These are phyloP conservation scores for Parsonsia alboflavescens DNA, from an alignment of 257 asterid genomes.

Conservation along the genomic window DNA sequence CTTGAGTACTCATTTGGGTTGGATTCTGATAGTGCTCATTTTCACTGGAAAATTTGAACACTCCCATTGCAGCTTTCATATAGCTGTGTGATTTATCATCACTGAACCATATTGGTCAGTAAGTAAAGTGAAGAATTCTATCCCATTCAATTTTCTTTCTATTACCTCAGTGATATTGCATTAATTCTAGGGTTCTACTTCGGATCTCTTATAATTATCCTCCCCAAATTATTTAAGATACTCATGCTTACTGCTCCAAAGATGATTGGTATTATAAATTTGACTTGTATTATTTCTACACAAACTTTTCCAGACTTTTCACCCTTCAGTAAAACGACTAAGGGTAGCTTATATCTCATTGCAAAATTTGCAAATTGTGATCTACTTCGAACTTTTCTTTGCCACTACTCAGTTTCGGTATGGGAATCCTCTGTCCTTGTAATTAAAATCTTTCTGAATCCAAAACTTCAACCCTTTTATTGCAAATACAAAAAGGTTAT, in stretches of 20 bases:
- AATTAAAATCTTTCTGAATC: neutral
- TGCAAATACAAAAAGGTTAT: neutral
- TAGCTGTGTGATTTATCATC: neutral
- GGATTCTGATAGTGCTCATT: neutral
- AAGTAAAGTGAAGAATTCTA: neutral
- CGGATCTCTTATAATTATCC: neutral
- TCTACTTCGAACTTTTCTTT: neutral
- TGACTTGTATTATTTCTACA: neutral
- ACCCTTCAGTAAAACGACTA: neutral
- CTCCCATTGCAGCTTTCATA: too few species aligned
- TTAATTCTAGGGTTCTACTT: neutral
- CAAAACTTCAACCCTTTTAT: neutral
- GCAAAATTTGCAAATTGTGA: neutral
- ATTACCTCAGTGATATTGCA: neutral
- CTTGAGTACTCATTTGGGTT: neutral
- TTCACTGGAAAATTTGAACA: neutral
- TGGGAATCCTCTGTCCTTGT: neutral
- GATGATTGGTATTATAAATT: neutral
- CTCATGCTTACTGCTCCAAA: neutral
- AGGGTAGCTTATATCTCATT: neutral
- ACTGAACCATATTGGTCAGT: neutral
- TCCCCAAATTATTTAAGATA: neutral
- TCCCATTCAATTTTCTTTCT: neutral
- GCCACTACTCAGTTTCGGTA: neutral
- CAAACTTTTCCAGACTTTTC: neutral